A percentile compares a stretch with the other conserved stretches of the same genome.
Evolutionary conservation across 140 eudicot genomes (phyloP).

Genomic region (Flaveria floridana): DNA sequence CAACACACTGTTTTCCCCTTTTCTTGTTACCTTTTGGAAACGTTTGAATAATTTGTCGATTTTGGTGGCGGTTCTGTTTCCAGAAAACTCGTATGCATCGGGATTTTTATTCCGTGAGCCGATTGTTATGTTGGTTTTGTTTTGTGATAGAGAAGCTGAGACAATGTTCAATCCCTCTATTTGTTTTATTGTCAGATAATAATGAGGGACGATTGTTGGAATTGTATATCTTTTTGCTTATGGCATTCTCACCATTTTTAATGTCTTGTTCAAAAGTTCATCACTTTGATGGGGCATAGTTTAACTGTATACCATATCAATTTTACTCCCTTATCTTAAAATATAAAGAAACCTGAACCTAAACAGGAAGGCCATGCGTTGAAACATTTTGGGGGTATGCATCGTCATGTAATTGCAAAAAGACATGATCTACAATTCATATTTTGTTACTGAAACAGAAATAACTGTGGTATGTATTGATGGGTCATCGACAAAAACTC

Average conservation of each 20-base stretch:
- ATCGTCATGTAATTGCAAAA: too few relatives aligned
- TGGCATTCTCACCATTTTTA: background rate
- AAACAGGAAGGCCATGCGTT: too few relatives aligned
- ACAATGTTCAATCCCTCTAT: conserved; percentile 16
- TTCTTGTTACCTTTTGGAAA: conserved; percentile 27
- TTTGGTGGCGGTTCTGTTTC: conserved; percentile 31
- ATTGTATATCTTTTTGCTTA: conserved; percentile 16
- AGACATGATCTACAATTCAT: too few relatives aligned
- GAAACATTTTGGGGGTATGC: too few relatives aligned
- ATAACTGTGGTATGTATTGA: too few relatives aligned
- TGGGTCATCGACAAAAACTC: too few relatives aligned
- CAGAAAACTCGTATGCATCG: conserved; percentile 21
- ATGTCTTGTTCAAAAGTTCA: background rate
- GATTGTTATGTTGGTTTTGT: conserved; percentile 27
- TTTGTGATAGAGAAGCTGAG: conserved; percentile 38
- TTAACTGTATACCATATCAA: too few relatives aligned
- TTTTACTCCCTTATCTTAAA: too few relatives aligned
- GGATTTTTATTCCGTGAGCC: conserved; percentile 17
- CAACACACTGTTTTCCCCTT: background rate
- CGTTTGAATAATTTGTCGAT: conserved; percentile 35
- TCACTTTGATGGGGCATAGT: too few relatives aligned
- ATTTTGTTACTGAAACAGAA: too few relatives aligned
- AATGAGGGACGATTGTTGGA: conserved; percentile 29
- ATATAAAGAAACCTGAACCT: too few relatives aligned
- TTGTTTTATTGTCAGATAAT: conserved; percentile 30